Conservation (phyloP, 345 rosid genomes). For the Sisymbrium altissimum region DNA sequence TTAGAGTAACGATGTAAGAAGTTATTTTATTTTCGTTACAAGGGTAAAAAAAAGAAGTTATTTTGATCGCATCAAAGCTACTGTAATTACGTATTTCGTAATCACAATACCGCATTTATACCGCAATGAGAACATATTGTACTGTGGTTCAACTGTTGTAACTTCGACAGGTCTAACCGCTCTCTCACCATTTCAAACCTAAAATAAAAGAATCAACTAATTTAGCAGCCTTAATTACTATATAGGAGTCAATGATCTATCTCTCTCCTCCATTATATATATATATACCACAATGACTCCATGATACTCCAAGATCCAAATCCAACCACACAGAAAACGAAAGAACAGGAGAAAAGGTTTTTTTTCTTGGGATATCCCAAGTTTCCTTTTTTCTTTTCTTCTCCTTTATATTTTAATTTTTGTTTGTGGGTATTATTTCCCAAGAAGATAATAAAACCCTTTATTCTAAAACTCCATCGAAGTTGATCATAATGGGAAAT, state of each 20-base stretch:
- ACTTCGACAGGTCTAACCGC: not conserved
- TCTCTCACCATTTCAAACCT: constrained; percentile 2
- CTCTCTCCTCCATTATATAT: constrained; percentile 1
- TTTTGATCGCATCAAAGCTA: not conserved
- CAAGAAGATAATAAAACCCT: not conserved
- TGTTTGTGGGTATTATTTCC: not conserved
- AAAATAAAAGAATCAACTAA: not conserved
- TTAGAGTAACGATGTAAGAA: not conserved
- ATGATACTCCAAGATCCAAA: constrained; percentile 2
- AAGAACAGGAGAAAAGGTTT: constrained; percentile 5
- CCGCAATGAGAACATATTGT: not conserved
- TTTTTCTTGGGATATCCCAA: constrained; percentile 34
- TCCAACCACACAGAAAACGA: not conserved
- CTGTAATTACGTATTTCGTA: not conserved
- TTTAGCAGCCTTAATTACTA: not conserved
- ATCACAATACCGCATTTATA: not conserved
- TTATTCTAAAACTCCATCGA: not conserved
- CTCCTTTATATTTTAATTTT: not conserved
- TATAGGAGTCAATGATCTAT: not conserved
- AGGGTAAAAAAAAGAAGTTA: too few species aligned
- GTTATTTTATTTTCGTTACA: not conserved
- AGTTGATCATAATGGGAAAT: constrained; percentile 29
- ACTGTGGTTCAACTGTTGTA: not conserved
- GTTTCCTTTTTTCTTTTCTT: constrained; percentile 23
- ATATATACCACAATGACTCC: constrained; percentile 5